Percentiles rank a stretch among this genome's conserved stretches.
phyloP scores from a whole-genome alignment of 768 basidiomycete species.

The Asterophora parasitica region DNA sequence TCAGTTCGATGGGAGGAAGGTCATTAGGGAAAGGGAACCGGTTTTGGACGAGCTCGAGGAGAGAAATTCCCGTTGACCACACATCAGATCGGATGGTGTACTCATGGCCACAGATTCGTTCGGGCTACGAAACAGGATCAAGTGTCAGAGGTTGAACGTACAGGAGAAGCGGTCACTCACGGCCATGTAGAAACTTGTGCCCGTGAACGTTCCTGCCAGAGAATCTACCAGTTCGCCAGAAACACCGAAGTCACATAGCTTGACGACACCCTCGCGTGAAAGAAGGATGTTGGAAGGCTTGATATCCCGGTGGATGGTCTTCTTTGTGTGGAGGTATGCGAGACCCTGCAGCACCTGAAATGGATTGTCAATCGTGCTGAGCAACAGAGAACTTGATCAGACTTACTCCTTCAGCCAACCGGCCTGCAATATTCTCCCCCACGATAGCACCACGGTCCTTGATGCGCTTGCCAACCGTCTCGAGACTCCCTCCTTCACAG shows the following conservation, averaged over 20 bases:
- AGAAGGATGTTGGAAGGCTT: slow-evolving; percentile 92
- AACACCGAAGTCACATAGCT: slow-evolving; percentile 94
- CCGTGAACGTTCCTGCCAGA: slow-evolving; percentile 92
- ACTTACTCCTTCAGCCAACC: slow-evolving; percentile 88
- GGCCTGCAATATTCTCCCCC: slow-evolving; percentile 84
- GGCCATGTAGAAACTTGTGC: slow-evolving; percentile 98
- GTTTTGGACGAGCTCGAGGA: slow-evolving; percentile 91
- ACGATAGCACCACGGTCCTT: slow-evolving; percentile 74
- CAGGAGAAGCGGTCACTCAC: slow-evolving; percentile 46
- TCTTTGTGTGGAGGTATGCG: slow-evolving; percentile 83
- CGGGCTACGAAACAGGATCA: slow-evolving; percentile 53
- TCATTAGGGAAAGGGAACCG: slow-evolving; percentile 94
- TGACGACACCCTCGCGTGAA: slow-evolving; percentile 84
- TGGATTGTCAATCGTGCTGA: neutral
- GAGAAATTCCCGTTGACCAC: slow-evolving; percentile 94
- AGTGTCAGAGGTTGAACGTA: slow-evolving; percentile 7
- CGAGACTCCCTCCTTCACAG: slow-evolving; percentile 84
- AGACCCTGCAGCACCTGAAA: slow-evolving; percentile 83
- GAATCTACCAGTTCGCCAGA: slow-evolving; percentile 93
- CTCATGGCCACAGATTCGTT: slow-evolving; percentile 86
- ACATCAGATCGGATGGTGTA: slow-evolving; percentile 97
- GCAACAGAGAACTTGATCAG: neutral
- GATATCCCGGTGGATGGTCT: slow-evolving; percentile 94
- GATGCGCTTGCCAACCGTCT: slow-evolving; percentile 82
- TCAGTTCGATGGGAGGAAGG: slow-evolving; percentile 88